These are phyloP conservation scores for Chlorella vulgaris DNA, from an alignment of 139 green algal genomes.

Conservation along the genomic window DNA sequence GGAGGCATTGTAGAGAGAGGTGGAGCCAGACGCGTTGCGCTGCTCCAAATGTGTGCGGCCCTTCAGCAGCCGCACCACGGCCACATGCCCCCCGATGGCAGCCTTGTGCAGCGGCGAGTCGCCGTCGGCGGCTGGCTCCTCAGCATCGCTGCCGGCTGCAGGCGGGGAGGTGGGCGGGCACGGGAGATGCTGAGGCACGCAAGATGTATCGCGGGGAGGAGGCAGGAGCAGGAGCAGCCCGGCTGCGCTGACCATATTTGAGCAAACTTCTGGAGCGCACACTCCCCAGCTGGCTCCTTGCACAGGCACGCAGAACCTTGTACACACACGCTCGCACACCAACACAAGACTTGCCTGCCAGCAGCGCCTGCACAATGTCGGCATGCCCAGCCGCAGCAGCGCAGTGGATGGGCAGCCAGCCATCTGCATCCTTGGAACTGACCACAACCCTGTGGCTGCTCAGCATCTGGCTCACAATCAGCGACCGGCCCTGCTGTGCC, in stretches of 20 bases:
- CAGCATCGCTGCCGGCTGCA: constrained; percentile 15
- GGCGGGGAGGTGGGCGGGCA: background rate
- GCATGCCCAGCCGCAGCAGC: constrained; percentile 42
- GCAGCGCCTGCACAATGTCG: constrained; percentile 38
- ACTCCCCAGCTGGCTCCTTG: no score
- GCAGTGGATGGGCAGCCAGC: constrained; percentile 60
- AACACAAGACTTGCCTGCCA: constrained; percentile 16
- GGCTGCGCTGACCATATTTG: no score
- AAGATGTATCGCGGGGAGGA: no score
- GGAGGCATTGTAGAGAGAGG: constrained; percentile 49
- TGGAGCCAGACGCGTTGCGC: constrained; percentile 44
- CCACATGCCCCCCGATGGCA: constrained; percentile 37
- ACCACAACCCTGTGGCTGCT: background rate
- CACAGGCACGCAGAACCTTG: no score
- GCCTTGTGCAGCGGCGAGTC: constrained; percentile 54
- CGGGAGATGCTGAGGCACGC: no score
- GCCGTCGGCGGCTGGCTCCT: constrained; percentile 36
- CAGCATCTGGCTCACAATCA: constrained; percentile 39
- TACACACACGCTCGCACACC: background rate
- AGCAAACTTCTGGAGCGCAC: no score
- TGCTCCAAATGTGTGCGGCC: constrained; percentile 29
- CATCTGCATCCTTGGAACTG: constrained; percentile 48
- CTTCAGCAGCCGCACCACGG: constrained; percentile 45
- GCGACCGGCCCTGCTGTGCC: constrained; percentile 18
- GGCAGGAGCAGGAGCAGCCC: background rate